Evolutionary conservation across 768 basidiomycete species (phyloP).

Genomic region (Lactarius indigo): DNA sequence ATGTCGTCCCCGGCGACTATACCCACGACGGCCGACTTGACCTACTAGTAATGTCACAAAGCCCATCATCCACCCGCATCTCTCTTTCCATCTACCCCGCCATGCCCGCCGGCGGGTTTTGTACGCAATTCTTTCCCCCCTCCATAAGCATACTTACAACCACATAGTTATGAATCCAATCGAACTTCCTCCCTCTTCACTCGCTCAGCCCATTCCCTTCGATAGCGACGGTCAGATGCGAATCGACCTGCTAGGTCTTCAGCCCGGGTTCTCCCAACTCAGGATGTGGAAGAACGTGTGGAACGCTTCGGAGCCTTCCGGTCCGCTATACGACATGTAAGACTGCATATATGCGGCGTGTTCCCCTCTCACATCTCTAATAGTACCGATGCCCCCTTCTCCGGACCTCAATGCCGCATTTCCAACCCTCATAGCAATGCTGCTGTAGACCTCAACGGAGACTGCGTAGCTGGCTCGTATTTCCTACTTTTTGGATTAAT

Average conservation of each 20-base stretch:
- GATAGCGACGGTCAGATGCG: conserved; percentile 87
- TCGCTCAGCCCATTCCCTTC: conserved; percentile 79
- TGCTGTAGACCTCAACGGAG: conserved; percentile 90
- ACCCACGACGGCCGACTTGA: conserved; percentile 91
- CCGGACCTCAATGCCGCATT: conserved; percentile 65
- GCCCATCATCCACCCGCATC: conserved; percentile 45
- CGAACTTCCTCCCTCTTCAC: conserved; percentile 57
- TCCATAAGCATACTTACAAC: background rate
- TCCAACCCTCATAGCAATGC: conserved; percentile 93
- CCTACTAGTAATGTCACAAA: conserved; percentile 79
- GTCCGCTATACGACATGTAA: conserved; percentile 66
- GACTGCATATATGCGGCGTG: conserved; percentile 29
- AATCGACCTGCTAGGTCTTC: conserved; percentile 76
- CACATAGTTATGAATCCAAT: conserved; percentile 37
- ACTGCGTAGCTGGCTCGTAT: conserved; percentile 82
- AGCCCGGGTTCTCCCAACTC: conserved; percentile 41
- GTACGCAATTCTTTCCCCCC: conserved; percentile 38
- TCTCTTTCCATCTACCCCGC: conserved; percentile 73
- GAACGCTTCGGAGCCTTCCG: conserved; percentile 52
- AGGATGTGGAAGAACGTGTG: conserved; percentile 81
- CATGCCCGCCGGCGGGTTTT: conserved; percentile 56
- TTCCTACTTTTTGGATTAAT: background rate
- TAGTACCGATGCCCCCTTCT: conserved; percentile 50
- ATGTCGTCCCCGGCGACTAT: conserved; percentile 91
- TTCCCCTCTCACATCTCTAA: background rate